Percentiles rank a stretch among this genome's conserved stretches.
phyloP scores from a whole-genome alignment of 495 filamentous ascomycete species.

The Glonium stellatum region DNA sequence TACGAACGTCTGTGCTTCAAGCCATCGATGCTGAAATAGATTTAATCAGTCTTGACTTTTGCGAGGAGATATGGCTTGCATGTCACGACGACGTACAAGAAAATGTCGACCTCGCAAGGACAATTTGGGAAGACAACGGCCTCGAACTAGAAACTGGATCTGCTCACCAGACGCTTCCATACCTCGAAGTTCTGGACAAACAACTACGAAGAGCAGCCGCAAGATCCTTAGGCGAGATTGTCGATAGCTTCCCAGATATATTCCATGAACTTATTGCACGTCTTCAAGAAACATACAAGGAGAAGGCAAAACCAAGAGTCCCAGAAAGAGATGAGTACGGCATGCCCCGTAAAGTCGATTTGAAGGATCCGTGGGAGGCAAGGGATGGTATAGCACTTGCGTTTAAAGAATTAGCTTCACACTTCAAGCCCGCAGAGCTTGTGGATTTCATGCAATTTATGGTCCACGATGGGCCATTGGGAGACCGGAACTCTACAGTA shows the following conservation, averaged over 20 bases:
- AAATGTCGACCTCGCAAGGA: slow-evolving; percentile 71
- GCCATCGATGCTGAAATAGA: slow-evolving; percentile 86
- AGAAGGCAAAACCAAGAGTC: slow-evolving; percentile 70
- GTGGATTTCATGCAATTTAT: slow-evolving; percentile 75
- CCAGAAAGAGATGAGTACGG: slow-evolving; percentile 85
- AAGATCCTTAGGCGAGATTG: slow-evolving; percentile 66
- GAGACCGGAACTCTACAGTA: slow-evolving; percentile 69
- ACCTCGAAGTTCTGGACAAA: slow-evolving; percentile 66
- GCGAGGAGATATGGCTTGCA: slow-evolving; percentile 85
- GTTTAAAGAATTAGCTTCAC: slow-evolving; percentile 67
- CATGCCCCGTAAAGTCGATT: slow-evolving; percentile 79
- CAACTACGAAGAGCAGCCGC: slow-evolving; percentile 81
- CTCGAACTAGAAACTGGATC: slow-evolving; percentile 64
- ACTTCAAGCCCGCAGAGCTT: slow-evolving; percentile 60
- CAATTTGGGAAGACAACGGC: slow-evolving; percentile 92
- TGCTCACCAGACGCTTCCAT: slow-evolving; percentile 60
- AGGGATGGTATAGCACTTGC: slow-evolving; percentile 81
- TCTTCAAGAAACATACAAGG: slow-evolving; percentile 61
- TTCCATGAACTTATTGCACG: slow-evolving; percentile 53
- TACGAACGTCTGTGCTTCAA: slow-evolving; percentile 83
- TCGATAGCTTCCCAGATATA: slow-evolving; percentile 49
- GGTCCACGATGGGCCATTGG: slow-evolving; percentile 74
- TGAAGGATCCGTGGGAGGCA: slow-evolving; percentile 80
- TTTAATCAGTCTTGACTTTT: slow-evolving; percentile 75
- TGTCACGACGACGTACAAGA: slow-evolving; percentile 87